These are phyloP conservation scores for Inga leiocalycina DNA, from an alignment of 306 rosid genomes.

Conservation along the genomic window DNA sequence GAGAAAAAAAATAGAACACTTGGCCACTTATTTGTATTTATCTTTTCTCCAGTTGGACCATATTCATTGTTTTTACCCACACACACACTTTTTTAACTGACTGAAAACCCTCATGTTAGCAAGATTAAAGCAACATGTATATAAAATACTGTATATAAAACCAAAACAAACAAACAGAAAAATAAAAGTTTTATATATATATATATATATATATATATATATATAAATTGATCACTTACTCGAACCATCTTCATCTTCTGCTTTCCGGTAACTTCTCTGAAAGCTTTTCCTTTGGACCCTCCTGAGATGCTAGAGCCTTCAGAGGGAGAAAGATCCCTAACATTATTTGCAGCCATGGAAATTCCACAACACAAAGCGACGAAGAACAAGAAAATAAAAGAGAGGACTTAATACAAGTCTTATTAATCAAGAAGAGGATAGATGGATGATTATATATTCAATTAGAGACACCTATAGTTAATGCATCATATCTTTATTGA, in stretches of 20 bases:
- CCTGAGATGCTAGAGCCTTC: conserved; percentile 53
- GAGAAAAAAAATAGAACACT: neutral
- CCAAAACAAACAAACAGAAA: neutral
- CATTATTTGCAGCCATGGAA: conserved; percentile 39
- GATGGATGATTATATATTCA: neutral
- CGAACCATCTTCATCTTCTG: conserved; percentile 20
- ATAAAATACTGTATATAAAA: neutral
- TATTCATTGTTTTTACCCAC: too few relatives aligned
- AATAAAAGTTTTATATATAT: neutral
- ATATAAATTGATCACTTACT: conserved; percentile 2
- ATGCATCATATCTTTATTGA: conserved; percentile 14
- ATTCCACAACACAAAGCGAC: neutral
- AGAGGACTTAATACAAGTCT: neutral
- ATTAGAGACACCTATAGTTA: neutral
- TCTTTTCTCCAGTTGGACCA: neutral
- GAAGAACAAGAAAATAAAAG: neutral
- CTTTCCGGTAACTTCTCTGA: neutral
- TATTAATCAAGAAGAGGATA: neutral
- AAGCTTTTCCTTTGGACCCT: conserved; percentile 24
- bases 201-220: neutral
- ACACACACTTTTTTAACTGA: neutral
- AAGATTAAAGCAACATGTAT: neutral
- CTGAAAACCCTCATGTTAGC: neutral
- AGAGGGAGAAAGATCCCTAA: conserved; percentile 24
- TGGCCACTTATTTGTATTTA: neutral